Base-by-base conservation (phyloP, 2,329 filamentous ascomycete species). In the Pezicula radicicola region DNA sequence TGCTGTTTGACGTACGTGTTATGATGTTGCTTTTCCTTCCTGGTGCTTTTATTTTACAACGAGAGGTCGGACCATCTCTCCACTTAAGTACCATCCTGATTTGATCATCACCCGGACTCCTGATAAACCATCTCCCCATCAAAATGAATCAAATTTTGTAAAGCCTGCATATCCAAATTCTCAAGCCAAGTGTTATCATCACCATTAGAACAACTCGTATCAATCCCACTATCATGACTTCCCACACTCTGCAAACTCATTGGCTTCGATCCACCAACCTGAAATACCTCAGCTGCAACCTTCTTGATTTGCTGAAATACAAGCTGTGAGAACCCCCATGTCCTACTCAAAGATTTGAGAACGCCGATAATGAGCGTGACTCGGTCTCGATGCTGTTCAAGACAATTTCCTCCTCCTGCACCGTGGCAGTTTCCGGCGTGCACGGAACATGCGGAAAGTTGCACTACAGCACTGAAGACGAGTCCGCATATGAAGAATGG, bases 321-420 rank as follows among this genome's bases (percentile, higher is more conserved):
- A 6, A 75, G 71, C 46, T 70, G 68, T 4, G 79, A 78, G 50
- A 83, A 76, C 1, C 75, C 71, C 79, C 79, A 83, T 1, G 74
- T 76, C 15, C 71, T 70, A 16, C 72, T 72, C 27, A 82, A 65
- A 0, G 73, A 68, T 51, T 80, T 79, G 50, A 84, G 71, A 0
- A 77, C 75, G 13, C 80, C 79, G 15, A 81, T 76, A 28, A 79
- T 78, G 5, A 83, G 69, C 2, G 74, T 71, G 12, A 83, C 77
- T 39, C 68, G 74, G 60, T 76, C 79, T 55, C 75, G 67, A 27
- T 69, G 70, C 8, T 70, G 70, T 44, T 73, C 70, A 2, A 70
- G 67, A 61, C 69, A 69, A 36, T 65, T 65, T 15, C 8, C 68
- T 30, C 28, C 28, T 30, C 28, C 28, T 30, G 28, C 28, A 30